Conservation (phyloP, 306 rosid species). For the Vicia faba region DNA sequence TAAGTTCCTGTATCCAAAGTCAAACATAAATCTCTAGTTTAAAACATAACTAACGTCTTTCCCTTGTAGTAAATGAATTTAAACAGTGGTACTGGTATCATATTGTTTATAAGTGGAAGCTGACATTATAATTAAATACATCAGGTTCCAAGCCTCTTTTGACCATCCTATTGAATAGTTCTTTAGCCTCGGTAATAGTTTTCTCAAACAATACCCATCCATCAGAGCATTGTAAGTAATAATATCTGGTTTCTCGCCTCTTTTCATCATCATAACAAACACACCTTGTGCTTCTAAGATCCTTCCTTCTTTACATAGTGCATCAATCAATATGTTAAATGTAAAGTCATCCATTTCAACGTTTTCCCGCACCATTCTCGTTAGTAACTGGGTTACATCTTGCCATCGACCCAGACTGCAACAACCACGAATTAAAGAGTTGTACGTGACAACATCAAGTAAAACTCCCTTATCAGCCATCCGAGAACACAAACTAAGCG, state of each 20-base stretch:
- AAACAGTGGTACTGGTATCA: background rate
- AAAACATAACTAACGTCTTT: conserved; percentile 12
- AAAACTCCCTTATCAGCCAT: too few relatives aligned
- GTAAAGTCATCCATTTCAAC: conserved; percentile 33
- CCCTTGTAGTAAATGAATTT: background rate
- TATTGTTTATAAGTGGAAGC: conserved; percentile 19
- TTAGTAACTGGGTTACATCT: conserved; percentile 38
- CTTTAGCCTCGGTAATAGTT: conserved; percentile 33
- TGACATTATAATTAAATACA: conserved; percentile 39
- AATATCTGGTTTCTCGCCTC: too few relatives aligned
- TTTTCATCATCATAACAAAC: too few relatives aligned
- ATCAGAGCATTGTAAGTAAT: conserved; percentile 43
- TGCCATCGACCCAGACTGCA: conserved; percentile 41
- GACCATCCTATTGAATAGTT: conserved; percentile 38
- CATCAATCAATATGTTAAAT: too few relatives aligned
- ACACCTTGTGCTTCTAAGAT: too few relatives aligned
- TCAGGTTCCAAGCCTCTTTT: conserved; percentile 41
- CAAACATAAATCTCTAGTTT: conserved; percentile 18
- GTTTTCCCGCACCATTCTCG: conserved; percentile 38
- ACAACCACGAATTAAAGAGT: conserved; percentile 43
- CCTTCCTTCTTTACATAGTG: too few relatives aligned
- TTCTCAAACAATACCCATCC: conserved; percentile 42
- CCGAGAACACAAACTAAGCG: conserved; percentile 26
- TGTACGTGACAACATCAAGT: conserved; percentile 42
- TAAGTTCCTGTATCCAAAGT: conserved; percentile 57